Evolutionary conservation across 2,329 filamentous ascomycete species (phyloP).

Genomic region (Colletotrichum incanum): DNA sequence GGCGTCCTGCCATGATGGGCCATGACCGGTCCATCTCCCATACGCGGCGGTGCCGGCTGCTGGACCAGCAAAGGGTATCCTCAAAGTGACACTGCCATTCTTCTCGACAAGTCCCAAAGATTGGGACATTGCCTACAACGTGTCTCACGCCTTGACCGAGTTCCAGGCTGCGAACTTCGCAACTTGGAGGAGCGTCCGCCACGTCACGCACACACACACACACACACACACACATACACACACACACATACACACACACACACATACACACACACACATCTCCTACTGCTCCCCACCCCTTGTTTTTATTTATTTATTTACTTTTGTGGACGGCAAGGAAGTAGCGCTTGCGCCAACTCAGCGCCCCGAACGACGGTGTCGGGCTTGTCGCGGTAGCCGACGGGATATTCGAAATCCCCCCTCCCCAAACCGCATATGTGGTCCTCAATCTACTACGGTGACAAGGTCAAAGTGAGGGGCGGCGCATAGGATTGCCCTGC

Average conservation of each 20-base stretch:
- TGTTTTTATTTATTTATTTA: not conserved
- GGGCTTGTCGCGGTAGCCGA: constrained; percentile 5
- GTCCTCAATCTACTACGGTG: not conserved
- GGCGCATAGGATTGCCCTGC: not conserved
- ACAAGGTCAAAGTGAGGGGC: not conserved
- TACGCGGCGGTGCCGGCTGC: not conserved
- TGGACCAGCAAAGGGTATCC: not conserved
- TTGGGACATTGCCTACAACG: too few relatives aligned
- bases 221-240: not conserved
- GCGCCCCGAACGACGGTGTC: not conserved
- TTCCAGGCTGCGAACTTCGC: not conserved
- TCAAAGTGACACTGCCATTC: not conserved
- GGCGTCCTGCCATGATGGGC: constrained; percentile 7
- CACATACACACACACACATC: too few relatives aligned
- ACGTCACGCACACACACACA: constrained; percentile 14
- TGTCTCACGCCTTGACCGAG: constrained; percentile 1
- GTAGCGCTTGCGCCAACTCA: not conserved
- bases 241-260: not conserved
- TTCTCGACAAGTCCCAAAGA: not conserved
- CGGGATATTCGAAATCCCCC: not conserved
- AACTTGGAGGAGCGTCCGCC: constrained; percentile 6
- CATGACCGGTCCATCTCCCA: too few relatives aligned
- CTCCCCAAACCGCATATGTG: not conserved
- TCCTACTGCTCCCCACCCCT: not conserved
- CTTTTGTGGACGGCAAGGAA: not conserved